Evolutionary conservation across 495 filamentous ascomycete species (phyloP).

Genomic region (Aspergillus bridgeri): DNA sequence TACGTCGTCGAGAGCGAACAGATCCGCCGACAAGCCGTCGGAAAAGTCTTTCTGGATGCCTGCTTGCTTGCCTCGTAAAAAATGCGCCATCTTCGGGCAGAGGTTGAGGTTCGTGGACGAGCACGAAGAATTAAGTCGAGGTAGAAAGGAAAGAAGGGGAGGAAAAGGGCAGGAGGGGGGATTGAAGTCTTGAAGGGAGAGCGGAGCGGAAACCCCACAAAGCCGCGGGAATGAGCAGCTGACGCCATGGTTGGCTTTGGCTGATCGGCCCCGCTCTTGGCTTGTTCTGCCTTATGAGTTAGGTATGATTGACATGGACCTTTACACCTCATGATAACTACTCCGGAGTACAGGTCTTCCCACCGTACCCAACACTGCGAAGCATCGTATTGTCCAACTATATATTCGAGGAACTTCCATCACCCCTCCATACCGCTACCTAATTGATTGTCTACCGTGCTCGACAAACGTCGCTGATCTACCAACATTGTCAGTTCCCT

Average conservation of each 20-base stretch:
- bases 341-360: background rate
- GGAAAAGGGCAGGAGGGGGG: conserved; percentile 20
- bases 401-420: too few species aligned
- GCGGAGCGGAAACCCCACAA: conserved; percentile 25
- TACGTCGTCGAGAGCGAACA: conserved; percentile 82
- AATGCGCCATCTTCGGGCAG: conserved; percentile 64
- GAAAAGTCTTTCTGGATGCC: conserved; percentile 90
- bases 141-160: conserved; percentile 15
- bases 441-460: background rate
- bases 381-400: too few species aligned
- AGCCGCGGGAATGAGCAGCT: background rate
- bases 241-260: background rate
- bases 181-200: conserved; percentile 25
- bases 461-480: too few species aligned
- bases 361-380: too few species aligned
- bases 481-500: too few species aligned
- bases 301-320: too few species aligned
- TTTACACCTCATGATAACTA: too few species aligned
- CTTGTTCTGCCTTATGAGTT: background rate
- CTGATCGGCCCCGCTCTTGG: conserved; percentile 16
- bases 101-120: background rate
- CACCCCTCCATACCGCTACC: too few species aligned
- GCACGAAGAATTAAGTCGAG: conserved; percentile 4
- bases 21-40: conserved; percentile 64
- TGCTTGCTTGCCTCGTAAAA: conserved; percentile 87